phyloP scores from a whole-genome alignment of 768 basidiomycete genomes.

The Asterophora parasitica region DNA sequence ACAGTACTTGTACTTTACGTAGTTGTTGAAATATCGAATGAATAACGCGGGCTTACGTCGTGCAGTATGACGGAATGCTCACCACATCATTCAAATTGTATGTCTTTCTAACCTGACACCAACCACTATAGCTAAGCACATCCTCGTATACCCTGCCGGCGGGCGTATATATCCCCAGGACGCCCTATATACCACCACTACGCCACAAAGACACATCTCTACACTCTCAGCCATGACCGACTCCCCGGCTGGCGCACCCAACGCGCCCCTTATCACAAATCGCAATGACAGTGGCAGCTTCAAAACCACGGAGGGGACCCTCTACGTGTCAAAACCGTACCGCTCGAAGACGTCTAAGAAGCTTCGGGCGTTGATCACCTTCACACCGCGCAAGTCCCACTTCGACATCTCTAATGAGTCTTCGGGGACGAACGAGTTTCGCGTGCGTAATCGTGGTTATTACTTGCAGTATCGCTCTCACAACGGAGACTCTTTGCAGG shows the following conservation, averaged over 20 bases:
- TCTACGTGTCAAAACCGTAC: constrained; percentile 74
- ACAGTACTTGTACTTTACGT: not conserved
- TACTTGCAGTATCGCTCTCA: not conserved
- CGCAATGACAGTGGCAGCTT: constrained; percentile 39
- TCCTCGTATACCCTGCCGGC: constrained; percentile 1
- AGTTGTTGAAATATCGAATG: too few relatives aligned
- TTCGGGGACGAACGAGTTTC: constrained; percentile 79
- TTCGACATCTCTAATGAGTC: constrained; percentile 80
- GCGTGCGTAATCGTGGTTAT: constrained; percentile 38
- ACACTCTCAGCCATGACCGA: constrained; percentile 1
- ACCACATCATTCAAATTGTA: too few relatives aligned
- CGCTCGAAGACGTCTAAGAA: constrained; percentile 72
- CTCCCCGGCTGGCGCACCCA: not conserved
- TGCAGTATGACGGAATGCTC: too few relatives aligned
- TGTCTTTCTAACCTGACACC: not conserved
- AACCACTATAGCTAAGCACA: not conserved
- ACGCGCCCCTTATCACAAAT: constrained; percentile 5
- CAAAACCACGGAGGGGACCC: constrained; percentile 55
- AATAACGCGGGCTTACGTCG: too few relatives aligned
- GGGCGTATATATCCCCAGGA: not conserved
- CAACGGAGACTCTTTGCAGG: constrained; percentile 37
- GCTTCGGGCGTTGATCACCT: constrained; percentile 78
- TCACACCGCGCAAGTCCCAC: constrained; percentile 78
- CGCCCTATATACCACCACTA: not conserved
- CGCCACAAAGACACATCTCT: not conserved